Base-by-base conservation (phyloP, 1,284 basidiomycete species). In the Ustilago sp. region DNA sequence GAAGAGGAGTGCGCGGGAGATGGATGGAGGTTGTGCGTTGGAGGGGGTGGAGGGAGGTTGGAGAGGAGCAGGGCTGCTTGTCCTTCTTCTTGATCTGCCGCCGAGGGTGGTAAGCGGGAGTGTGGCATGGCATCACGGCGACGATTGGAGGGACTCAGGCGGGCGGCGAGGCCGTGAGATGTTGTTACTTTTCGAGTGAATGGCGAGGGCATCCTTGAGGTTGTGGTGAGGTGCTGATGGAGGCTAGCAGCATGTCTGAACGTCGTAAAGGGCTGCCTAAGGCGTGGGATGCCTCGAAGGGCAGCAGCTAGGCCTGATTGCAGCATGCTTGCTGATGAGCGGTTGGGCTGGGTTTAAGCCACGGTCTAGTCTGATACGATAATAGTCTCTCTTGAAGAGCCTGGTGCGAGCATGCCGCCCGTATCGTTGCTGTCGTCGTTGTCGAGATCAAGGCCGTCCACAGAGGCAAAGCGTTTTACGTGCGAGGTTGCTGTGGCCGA, bases 1-100 rank as follows among this genome's bases (percentile, higher is more conserved):
- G 38, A 76, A 76, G 8, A 72, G 51, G 3, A 76, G 17, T 0
- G 65, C 61, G 8, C 65, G 65, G 2, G 62, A 50, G 35, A 68
- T 68, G 17, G 70, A 73, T 13, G 70, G 70, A 9, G 50, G 52
- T n/a, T 45, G 55, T 1, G 57, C 32, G 28, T 66, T 39, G 2
- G 35, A 8, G 28, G 43, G 28, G 45, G 13, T 15, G 19, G 57
- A 23, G 43, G 45, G 15, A 45, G 56, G 1, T 39, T 38, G 13
- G 48, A 36, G 45, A 39, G 19, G 8, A 54, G 43, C 13, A 50
- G 45, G 13, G 48, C 36, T 31, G 23, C 61, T 13, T 57, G n/a
- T 35, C 48, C 56, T 52, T 31, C 23, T 35, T 59, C 51, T 45
- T 41, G 38, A 28, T 23, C 43, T 7, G 52, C 41, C n/a, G 34